Evolutionary conservation across 768 basidiomycete genomes (phyloP).

Genomic region (Lactarius hatsudake): DNA sequence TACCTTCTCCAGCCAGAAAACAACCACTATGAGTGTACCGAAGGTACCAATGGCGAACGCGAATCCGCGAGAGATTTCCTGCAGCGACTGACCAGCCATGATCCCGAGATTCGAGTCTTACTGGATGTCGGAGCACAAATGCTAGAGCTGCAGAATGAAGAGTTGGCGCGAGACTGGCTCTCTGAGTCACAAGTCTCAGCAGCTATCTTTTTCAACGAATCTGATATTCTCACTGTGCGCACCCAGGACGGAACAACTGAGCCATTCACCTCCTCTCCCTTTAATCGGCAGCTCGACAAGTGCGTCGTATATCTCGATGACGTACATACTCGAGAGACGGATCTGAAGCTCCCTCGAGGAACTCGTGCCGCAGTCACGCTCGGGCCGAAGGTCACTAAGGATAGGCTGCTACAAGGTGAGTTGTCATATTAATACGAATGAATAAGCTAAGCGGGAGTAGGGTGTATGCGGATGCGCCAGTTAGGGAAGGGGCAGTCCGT

Average conservation of each 20-base stretch:
- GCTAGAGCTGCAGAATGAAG: conserved; percentile 45
- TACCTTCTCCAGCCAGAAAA: conserved; percentile 44
- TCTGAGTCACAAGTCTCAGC: conserved; percentile 34
- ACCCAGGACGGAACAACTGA: conserved; percentile 38
- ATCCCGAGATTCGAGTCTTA: conserved; percentile 42
- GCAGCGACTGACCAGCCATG: conserved; percentile 34
- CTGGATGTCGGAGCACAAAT: conserved; percentile 60
- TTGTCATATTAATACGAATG: too few relatives aligned
- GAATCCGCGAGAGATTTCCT: conserved; percentile 33
- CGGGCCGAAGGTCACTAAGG: conserved; percentile 33
- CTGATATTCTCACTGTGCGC: conserved; percentile 37
- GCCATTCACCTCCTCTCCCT: conserved; percentile 39
- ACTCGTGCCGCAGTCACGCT: conserved; percentile 47
- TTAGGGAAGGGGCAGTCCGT: conserved; percentile 13
- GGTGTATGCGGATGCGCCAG: conserved; percentile 15
- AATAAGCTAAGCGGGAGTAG: background rate
- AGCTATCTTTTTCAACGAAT: conserved; percentile 39
- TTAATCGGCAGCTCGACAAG: conserved; percentile 35
- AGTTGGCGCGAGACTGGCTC: conserved; percentile 44
- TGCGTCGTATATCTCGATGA: conserved; percentile 53
- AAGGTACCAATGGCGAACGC: conserved; percentile 8
- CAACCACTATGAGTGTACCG: conserved; percentile 31
- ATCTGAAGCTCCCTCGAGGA: conserved; percentile 45
- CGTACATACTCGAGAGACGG: conserved; percentile 51
- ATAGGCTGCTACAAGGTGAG: conserved; percentile 25